Base-by-base conservation (phyloP, 371 early-diverging fungal genomes). In the Mortierella sp. region DNA sequence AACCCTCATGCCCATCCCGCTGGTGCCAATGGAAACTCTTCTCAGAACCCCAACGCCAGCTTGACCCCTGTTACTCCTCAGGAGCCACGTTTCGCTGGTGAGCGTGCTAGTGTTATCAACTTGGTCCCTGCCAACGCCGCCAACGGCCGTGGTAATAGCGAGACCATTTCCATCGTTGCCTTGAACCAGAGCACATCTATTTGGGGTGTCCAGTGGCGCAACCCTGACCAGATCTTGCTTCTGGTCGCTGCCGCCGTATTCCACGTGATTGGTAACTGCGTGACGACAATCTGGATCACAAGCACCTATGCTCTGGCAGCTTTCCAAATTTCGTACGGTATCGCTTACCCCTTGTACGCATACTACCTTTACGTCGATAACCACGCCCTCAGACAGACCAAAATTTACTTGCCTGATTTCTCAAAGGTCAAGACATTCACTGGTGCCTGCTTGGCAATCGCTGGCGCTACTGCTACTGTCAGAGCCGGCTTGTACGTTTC, bases 281-380 rank as follows among this genome's bases (percentile, higher is more conserved):
- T 75, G 39, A 80, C 80, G 12, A 80, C 80, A 5, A 80, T 80
- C 69, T 80, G 62, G 57, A 28, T 59, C 30, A 68, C 45, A 43
- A 72, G 30, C 54, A 22, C 39, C 32, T 49, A 60, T 28, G 75
- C 80, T 24, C 61, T 75, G 75, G 75, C 75, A 2, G 80, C 59
- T 3, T 80, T 80, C 80, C 80, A 75, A 5, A 58, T 80, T 59
- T 80, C 80, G 35, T 80, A 80, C 26, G 80, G 80, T 51, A 1
- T 80, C 45, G 35, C 80, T 3, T 80, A 24, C 60, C 80, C 80
- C 2, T 55, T 80, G 43, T 80, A 80, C 32, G 80, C 75, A 12
- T 80, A 80, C 63, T 80, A 80, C 45, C 69, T 80, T 28, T 80
- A 80, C 49, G 75, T 80, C 59, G 80, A 80, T 37, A 80, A 80